Conservation (phyloP, 306 rosid genomes). For the Quercus glauca region DNA sequence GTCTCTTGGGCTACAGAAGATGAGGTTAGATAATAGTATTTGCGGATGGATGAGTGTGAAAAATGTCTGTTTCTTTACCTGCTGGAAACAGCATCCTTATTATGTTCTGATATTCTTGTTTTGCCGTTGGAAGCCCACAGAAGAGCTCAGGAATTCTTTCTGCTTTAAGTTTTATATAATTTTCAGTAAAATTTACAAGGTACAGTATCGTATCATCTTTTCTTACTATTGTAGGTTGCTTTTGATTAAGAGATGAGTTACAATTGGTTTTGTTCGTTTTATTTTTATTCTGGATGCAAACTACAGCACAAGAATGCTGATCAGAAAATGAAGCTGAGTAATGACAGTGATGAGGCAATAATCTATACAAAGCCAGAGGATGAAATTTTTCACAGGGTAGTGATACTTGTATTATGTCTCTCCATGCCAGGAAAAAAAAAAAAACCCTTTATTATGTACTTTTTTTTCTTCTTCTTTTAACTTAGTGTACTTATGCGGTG, state of each 20-base stretch:
- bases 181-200: slow-evolving; percentile 68
- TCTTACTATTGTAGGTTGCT: not conserved
- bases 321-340: slow-evolving; percentile 33
- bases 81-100: slow-evolving; percentile 7
- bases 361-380: slow-evolving; percentile 79
- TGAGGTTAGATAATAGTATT: slow-evolving; percentile 64
- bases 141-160: slow-evolving; percentile 69
- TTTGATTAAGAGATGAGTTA: slow-evolving; percentile 6
- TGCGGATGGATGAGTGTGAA: slow-evolving; percentile 21
- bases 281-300: slow-evolving; percentile 19
- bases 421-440: not conserved
- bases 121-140: slow-evolving; percentile 60
- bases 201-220: slow-evolving; percentile 31
- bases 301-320: slow-evolving; percentile 48
- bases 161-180: slow-evolving; percentile 51
- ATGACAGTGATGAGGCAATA: slow-evolving; percentile 37
- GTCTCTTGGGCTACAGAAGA: slow-evolving; percentile 89
- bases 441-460: not conserved
- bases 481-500: not conserved
- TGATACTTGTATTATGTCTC: slow-evolving; percentile 1
- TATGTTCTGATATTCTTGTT: slow-evolving; percentile 24
- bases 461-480: not conserved
- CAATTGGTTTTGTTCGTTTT: not conserved
- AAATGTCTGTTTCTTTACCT: slow-evolving; percentile 5
- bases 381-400: slow-evolving; percentile 79